Evolutionary conservation across 2,329 filamentous ascomycete genomes (phyloP).

Genomic region (Microdochium nivale): DNA sequence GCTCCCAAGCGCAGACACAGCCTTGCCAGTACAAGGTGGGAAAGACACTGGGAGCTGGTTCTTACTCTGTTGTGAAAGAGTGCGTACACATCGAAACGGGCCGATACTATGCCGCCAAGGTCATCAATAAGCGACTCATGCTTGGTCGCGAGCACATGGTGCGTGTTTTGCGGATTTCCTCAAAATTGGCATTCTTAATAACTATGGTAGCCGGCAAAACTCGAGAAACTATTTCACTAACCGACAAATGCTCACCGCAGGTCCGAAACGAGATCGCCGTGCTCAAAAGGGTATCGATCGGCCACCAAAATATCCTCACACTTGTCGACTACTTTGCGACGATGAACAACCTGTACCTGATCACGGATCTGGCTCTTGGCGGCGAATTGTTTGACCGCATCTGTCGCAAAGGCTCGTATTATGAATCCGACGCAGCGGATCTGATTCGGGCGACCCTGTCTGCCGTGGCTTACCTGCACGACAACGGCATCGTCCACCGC

Average conservation of each 20-base stretch:
- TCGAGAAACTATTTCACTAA: background rate
- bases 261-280: slow-evolving; percentile 97
- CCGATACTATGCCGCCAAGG: slow-evolving; percentile 96
- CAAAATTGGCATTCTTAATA: background rate
- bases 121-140: slow-evolving; percentile 99
- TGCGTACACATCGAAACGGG: slow-evolving; percentile 98
- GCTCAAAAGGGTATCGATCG: slow-evolving; percentile 96
- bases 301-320: slow-evolving; percentile 95
- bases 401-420: slow-evolving; percentile 97
- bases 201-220: background rate
- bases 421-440: slow-evolving; percentile 92
- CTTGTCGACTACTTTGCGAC: slow-evolving; percentile 99
- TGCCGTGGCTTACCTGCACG: slow-evolving; percentile 96
- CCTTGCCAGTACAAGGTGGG: slow-evolving; percentile 98
- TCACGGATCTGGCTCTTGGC: slow-evolving; percentile 91
- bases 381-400: slow-evolving; percentile 98
- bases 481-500: slow-evolving; percentile 96
- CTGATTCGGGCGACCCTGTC: slow-evolving; percentile 91
- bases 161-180: slow-evolving; percentile 11
- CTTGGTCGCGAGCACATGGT: slow-evolving; percentile 98
- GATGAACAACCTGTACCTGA: slow-evolving; percentile 98
- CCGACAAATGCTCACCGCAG: slow-evolving; percentile 30
- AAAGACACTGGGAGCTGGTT: slow-evolving; percentile 92
- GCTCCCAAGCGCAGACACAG: slow-evolving; percentile 60
- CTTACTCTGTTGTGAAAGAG: slow-evolving; percentile 97